A percentile compares a stretch with the other conserved stretches of the same genome.
Conservation (phyloP, 805 yeast genomes). For the Zygoascus biomembranicola region DNA sequence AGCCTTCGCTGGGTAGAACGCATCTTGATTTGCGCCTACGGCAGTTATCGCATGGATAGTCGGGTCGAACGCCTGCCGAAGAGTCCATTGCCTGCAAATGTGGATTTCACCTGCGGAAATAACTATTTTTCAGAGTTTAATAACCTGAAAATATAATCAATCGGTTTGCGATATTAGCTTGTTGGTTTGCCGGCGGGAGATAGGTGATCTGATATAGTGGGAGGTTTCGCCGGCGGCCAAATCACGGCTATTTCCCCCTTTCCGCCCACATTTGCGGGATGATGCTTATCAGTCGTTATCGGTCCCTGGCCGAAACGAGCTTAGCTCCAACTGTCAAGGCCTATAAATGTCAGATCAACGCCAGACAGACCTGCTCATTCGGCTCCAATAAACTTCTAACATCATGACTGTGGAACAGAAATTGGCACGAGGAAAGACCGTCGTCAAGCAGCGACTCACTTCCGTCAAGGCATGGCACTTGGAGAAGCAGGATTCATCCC, state of each 20-base stretch:
- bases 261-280: not conserved
- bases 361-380: not conserved
- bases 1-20: slow-evolving; percentile 1
- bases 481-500: slow-evolving; percentile 17
- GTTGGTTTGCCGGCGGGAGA: not conserved
- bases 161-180: not conserved
- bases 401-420: not conserved
- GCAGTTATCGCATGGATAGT: slow-evolving; percentile 10
- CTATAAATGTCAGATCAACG: not conserved
- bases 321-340: not conserved
- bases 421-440: not conserved
- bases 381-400: not conserved
- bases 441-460: slow-evolving; percentile 15
- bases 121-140: no score
- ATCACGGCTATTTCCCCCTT: no score
- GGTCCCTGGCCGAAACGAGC: not conserved
- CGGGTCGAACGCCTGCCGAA: slow-evolving; percentile 6
- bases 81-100: not conserved
- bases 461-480: slow-evolving; percentile 16
- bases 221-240: no score
- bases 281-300: not conserved
- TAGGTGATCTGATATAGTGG: no score
- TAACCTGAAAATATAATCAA: no score
- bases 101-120: not conserved
- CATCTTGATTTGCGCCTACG: slow-evolving; percentile 10